Conservation (phyloP, 345 rosid species). For the Tarenaya hassleriana region DNA sequence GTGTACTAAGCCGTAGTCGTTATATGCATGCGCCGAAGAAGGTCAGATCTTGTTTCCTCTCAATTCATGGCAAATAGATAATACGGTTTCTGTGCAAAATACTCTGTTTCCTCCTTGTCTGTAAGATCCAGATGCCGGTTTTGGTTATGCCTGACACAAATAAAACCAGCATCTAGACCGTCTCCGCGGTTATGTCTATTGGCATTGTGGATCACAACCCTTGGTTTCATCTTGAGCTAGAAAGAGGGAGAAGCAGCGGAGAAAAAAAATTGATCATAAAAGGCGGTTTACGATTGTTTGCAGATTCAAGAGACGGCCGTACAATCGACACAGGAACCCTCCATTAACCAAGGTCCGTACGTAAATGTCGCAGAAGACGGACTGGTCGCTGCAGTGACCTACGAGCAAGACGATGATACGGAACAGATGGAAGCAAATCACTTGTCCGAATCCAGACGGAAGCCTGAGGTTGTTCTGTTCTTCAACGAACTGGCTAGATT, state of each 20-base stretch:
- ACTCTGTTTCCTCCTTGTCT: too few species aligned
- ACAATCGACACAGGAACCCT: conserved; percentile 32
- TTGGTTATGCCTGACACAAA: too few species aligned
- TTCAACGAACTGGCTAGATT: conserved; percentile 33
- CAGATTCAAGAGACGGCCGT: conserved; percentile 30
- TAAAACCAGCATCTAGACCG: too few species aligned
- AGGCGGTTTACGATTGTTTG: not conserved
- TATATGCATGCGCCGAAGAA: conserved; percentile 55
- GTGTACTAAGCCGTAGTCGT: conserved; percentile 50
- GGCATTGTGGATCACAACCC: too few species aligned
- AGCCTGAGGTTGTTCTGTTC: conserved; percentile 22
- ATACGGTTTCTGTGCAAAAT: too few species aligned
- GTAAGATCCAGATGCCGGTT: too few species aligned
- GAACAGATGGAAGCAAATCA: conserved; percentile 19
- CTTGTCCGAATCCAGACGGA: conserved; percentile 21
- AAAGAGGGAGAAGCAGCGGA: too few species aligned
- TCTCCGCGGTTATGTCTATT: too few species aligned
- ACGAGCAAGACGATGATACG: conserved; percentile 27
- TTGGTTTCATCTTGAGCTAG: too few species aligned
- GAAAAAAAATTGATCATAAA: too few species aligned
- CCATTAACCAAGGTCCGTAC: conserved; percentile 65
- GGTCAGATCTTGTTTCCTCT: conserved; percentile 25
- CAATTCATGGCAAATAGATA: too few species aligned
- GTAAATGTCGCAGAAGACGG: conserved; percentile 58
- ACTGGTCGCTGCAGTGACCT: conserved; percentile 53